Base-by-base conservation (phyloP, 1,284 basidiomycete genomes). In the Chalciporus sp. region DNA sequence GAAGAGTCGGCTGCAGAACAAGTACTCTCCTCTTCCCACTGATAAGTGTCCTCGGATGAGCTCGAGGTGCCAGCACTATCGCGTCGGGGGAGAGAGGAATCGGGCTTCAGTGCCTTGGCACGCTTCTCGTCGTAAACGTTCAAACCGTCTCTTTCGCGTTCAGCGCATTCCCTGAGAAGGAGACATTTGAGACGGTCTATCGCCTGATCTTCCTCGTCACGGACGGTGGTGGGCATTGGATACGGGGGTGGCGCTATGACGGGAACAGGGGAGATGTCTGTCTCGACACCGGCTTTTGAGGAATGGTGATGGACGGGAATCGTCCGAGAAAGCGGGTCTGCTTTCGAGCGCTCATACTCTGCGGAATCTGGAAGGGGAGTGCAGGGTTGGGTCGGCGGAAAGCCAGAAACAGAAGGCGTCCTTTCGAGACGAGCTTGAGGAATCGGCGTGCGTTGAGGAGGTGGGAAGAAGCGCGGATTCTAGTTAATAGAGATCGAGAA, bases 171-270 rank as follows among this genome's bases (percentile, higher is more conserved):
- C 44, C 76, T 69, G 42, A 68, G 60, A 7, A 83, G 55, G 27
- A 80, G 72, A 2, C 69, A 63, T 2, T 44, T 53, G 11, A 86
- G 63, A 1, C 83, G 69, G 1, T 65, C 58, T 47, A 79, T 76
- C 1, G 82, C 80, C 8, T 66, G 55, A 28, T 74, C 74, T 49
- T 80, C 78, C 1, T 52, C 46, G 11, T 69, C 75, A 16, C 72
- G 58, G 1, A 78, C 72, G 0, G 72, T 1, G 0, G 46, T 41
- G 12, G 23, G 73, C 61, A 3, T 68, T 61, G 53, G 71, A 58
- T 57, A 59, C 1, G 60, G 42, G 0, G 83, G 80, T 3, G 82
- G 83, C 0, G 81, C 81, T n/a, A 85, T 77, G 52, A 82, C 73
- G 0, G 83, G 81, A 0, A 84, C 73, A 0, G 60, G 46, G 3